These are phyloP conservation scores for Trichoderma atrobrunneum DNA, from an alignment of 2,329 filamentous ascomycete genomes.

Conservation along the genomic window DNA sequence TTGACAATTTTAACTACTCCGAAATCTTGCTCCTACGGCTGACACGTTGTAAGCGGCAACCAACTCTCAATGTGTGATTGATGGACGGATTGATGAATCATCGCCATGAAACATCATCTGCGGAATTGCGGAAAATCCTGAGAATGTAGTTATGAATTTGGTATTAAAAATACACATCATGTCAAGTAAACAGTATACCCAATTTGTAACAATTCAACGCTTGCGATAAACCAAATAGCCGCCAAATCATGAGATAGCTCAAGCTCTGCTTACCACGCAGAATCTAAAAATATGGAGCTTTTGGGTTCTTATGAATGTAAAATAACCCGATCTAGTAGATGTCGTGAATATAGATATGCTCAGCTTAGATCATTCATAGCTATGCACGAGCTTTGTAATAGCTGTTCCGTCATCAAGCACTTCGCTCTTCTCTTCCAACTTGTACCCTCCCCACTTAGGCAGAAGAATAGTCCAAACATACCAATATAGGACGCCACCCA, in stretches of 20 bases:
- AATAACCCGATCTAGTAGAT: background rate
- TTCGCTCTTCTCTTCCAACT: constrained; percentile 58
- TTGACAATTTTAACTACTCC: background rate
- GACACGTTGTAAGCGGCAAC: background rate
- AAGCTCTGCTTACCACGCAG: background rate
- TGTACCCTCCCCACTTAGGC: constrained; percentile 58
- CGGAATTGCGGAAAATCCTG: background rate
- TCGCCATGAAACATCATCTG: background rate
- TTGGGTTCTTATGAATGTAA: background rate
- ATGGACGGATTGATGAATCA: background rate
- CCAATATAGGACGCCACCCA: constrained; percentile 64
- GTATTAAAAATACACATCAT: background rate
- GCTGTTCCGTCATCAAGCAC: constrained; percentile 64
- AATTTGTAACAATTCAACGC: background rate
- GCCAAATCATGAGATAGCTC: background rate
- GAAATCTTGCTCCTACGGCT: background rate
- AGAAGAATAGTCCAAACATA: constrained; percentile 62
- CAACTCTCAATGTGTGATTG: background rate
- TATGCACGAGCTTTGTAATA: constrained; percentile 55
- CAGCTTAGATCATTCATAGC: constrained; percentile 5
- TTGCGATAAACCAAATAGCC: background rate
- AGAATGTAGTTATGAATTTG: no score
- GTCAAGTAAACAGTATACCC: background rate
- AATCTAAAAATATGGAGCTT: background rate
- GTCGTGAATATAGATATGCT: background rate